Evolutionary conservation across 140 eudicot species (phyloP), one percentile per base, ranked within the genome.

Genomic region (Senecio squalidus): DNA sequence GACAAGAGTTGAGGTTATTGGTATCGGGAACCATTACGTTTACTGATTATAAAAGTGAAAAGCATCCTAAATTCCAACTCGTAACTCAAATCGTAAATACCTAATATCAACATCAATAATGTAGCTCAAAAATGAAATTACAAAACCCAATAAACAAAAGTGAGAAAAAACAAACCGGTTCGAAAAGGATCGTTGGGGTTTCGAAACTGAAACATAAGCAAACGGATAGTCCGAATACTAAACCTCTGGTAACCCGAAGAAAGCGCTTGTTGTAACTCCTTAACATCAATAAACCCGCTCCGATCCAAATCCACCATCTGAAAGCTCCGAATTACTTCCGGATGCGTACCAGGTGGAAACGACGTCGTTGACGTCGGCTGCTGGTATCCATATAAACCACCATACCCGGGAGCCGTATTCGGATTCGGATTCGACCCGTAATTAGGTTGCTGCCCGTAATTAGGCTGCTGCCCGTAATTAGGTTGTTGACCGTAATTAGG

Each of bases 271-370:
- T 82, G 95, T 16, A 89, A 74, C 65, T 89, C 95, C 5, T 40
- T 77, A 17, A 78, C 95, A 34, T 89, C 97, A 14, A 89, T 75
- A 43, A 72, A 85, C 60, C 97, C 97, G 72, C 90, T 89, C 56
- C 73, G 68, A 64, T 89, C 94, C 67, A 76, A 61, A 58, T 89
- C 97, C 25, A 83, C 95, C 82, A 76, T 83, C 89, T 85, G 81
- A 58, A 85, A 89, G 70, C 86, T 84, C 74, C 94, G 86, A 28
- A 89, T 78, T 6, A 89, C 78, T 41, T 85, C 94, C 68, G 97
- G 93, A 69, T 82, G 78, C 0, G 90, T 85, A 8, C 97, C 95
- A 36, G 94, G 84, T 0, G 95, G 93, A 69, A 84, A 84, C 62
- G 74, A 55, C 11, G 47, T 58, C 23, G 55, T 58, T 4, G 76